Evolutionary conservation across 352 stramenopile genomes (phyloP), one percentile per base, ranked within the genome.

Genomic region (Hyaloperonospora brassicae): DNA sequence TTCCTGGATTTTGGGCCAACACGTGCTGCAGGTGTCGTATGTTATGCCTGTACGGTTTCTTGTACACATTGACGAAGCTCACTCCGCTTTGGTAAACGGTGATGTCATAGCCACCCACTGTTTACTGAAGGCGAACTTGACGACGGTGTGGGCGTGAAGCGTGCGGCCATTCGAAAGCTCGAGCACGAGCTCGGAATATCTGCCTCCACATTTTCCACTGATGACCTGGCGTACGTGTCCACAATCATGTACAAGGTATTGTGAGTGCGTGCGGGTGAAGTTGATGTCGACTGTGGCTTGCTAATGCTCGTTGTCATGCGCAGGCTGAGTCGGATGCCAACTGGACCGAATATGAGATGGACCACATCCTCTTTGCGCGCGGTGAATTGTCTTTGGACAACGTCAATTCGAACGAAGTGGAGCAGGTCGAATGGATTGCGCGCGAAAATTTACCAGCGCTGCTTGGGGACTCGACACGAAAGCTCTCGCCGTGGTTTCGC

Each of bases 341-440:
- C 56, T 98, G 95, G 95, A 96, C 91, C 55, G 96, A 99, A 69
- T 97, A 98, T 64, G 97, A 99, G 65, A 97, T 99, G 68, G 97
- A 99, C 62, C 97, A 99, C 68, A 95, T 99, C 35, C 73, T 99
- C 5, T 91, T 99, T 40, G 84, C 89, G 6, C 89, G 89, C 35
- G 70, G 66, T 0, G 76, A 86, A 10, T 68, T 98, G 9, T 63
- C 67, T 21, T 53, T 98, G 27, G 55, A 89, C 34, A 64, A 91
- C 14, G 71, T 95, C 12, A 97, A 98, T 65, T 66, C 79, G 27
- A 97, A 98, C 36, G 96, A 99, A 66, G 95, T 98, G 21, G 73
- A 74, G 21, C 79, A 86, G 34, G 68, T 90, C 5, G 89, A 97
- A 57, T 98, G 93, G 68, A 77, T 98, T 44, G 70, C 73, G 30